Conservation (phyloP, 345 rosid species). For the Moricandia arvensis region DNA sequence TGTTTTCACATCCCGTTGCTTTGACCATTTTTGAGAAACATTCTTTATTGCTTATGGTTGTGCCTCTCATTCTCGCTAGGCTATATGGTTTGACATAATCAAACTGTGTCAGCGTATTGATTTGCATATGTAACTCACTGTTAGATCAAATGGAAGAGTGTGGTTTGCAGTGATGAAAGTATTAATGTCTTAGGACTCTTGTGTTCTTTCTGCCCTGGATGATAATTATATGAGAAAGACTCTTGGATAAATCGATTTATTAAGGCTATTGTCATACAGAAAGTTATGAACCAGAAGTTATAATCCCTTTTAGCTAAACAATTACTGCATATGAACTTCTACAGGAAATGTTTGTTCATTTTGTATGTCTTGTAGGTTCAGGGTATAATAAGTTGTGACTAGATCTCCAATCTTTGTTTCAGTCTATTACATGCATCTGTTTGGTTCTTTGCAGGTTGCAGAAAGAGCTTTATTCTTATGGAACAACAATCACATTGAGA, state of each 20-base stretch:
- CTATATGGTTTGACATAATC: not conserved
- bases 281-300: not conserved
- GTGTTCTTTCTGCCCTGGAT: not conserved
- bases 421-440: constrained; percentile 1
- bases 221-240: not conserved
- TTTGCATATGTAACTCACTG: not conserved
- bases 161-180: not conserved
- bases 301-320: not conserved
- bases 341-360: not conserved
- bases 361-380: not conserved
- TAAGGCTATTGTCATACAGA: not conserved
- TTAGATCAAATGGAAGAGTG: not conserved
- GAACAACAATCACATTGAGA: constrained; percentile 75
- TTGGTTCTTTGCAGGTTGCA: constrained; percentile 51
- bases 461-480: constrained; percentile 73
- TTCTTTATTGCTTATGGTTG: constrained; percentile 9
- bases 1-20: not conserved
- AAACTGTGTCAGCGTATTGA: not conserved
- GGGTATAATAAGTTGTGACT: constrained; percentile 1
- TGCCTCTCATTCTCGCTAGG: not conserved
- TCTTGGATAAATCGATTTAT: not conserved
- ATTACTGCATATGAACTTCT: not conserved
- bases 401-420: constrained; percentile 10
- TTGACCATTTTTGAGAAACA: constrained; percentile 16
- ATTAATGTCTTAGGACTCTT: not conserved